Base-by-base conservation (phyloP, 108 stramenopile species). In the Discostella pseudostelligera region DNA sequence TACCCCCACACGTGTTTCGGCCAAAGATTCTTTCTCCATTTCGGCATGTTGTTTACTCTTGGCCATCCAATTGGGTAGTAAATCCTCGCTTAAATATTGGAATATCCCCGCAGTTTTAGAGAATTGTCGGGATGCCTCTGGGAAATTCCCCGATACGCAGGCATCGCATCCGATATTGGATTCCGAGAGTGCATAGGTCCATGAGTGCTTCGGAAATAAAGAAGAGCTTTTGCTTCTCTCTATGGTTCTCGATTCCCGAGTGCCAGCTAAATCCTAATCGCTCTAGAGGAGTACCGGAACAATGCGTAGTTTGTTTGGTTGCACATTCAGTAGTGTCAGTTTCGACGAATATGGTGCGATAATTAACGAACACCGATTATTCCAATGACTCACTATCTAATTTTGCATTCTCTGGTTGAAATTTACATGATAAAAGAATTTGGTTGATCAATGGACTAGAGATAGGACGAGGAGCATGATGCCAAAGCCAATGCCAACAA, bases 141-240 rank as follows among this genome's bases (percentile, higher is more conserved):
- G 81, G 65, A 96, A 96, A 19, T 93, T 85, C 11, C 95, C 95
- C 13, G 68, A 80, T 13, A 86, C 65, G 43, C 80, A 79, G 13
- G 74, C 51, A 48, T 91, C 91, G 36, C 88, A 89, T 12, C 85
- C 95, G n/a, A 78, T 56, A 40, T 84, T 80, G 10, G 87, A 86
- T 45, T 84, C 83, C 10, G 84, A 87, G 45, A 93, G 58, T 4
- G 85, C 90, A 37, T 84, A 80, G n/a, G 80, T 78, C 17, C 95
- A 96, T 93, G 42, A 96, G 78, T 0, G 95, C 95, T 64, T 96
- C 91, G 14, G 87, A 84, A 25, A 78, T 79, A 67, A 84, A 91
- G 28, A 62, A 76, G 16, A 63, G 48, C 10, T 61, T 42, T 47
- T 80, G 69, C 19, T 72, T 71, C 12, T 35, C 36, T 56, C 74